phyloP scores from a whole-genome alignment of 176 grass and related monocot genomes.

The Aegilops umbellulata region DNA sequence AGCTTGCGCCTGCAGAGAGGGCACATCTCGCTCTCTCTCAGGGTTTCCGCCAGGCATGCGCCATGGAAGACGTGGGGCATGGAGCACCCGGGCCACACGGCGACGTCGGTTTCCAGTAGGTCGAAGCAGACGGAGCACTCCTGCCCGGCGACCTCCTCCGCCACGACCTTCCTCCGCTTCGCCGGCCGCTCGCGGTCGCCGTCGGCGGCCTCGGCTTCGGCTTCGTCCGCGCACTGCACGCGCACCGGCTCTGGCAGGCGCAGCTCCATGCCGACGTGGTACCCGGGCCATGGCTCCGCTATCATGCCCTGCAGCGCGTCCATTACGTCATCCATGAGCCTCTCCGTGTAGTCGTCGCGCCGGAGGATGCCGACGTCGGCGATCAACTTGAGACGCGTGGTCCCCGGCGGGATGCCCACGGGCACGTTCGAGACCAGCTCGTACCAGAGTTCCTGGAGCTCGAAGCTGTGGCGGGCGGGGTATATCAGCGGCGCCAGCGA shows the following conservation, averaged over 20 bases:
- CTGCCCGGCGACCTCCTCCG: background rate
- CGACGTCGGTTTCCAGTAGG: background rate
- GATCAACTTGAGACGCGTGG: background rate
- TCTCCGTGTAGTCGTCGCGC: background rate
- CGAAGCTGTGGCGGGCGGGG: background rate
- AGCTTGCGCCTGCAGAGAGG: background rate
- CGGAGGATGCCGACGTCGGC: background rate
- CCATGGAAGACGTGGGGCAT: background rate
- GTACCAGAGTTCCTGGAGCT: background rate
- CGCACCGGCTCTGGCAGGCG: background rate
- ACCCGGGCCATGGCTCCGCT: background rate
- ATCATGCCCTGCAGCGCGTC: background rate
- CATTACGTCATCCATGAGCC: background rate
- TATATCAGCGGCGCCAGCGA: constrained; percentile 14
- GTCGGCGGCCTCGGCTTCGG: background rate
- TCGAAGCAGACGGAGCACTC: background rate
- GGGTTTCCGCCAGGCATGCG: background rate
- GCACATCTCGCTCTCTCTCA: background rate
- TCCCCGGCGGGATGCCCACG: background rate
- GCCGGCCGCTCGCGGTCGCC: background rate
- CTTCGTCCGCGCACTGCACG: background rate
- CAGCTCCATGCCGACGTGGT: background rate
- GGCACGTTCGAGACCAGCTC: background rate
- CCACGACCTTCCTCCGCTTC: background rate
- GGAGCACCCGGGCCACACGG: background rate